A percentile compares a stretch with the other conserved stretches of the same genome.
phyloP scores from a whole-genome alignment of 1,284 basidiomycete species.

The Leccinum pseudoinsigne region DNA sequence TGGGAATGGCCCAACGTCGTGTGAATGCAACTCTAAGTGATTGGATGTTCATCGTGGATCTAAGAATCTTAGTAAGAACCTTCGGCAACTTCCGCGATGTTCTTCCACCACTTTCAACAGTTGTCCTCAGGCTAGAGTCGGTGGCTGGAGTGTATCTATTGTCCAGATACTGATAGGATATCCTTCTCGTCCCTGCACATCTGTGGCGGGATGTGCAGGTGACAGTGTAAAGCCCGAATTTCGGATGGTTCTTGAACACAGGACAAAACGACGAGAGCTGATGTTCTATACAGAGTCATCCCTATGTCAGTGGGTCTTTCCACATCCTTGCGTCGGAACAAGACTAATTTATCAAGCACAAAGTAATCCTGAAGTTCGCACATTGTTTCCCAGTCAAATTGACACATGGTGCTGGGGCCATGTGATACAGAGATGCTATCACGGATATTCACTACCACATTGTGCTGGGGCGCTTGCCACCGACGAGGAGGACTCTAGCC shows the following conservation, averaged over 20 bases:
- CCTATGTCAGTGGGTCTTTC: neutral
- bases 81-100: neutral
- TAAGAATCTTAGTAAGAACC: too few species aligned
- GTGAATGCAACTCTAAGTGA: neutral
- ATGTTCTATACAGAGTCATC: neutral
- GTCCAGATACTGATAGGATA: neutral
- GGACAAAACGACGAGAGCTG: neutral
- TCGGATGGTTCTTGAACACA: neutral
- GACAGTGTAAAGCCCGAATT: neutral
- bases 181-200: neutral
- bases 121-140: too few species aligned
- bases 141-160: too few species aligned
- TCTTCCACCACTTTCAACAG: neutral
- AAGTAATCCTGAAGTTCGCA: neutral
- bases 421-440: neutral
- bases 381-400: neutral
- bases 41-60: too few species aligned
- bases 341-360: neutral
- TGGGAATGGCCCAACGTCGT: neutral
- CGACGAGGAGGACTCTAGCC: neutral
- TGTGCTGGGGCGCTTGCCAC: neutral
- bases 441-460: neutral
- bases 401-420: neutral
- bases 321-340: neutral
- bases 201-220: neutral